A percentile compares a stretch with the other conserved stretches of the same genome.
phyloP scores from a whole-genome alignment of 345 rosid genomes.

The Arabidopsis thaliana region TAIR10.1 NC_003071.7:549501-550000 shows the following conservation, averaged over 20 bases:
- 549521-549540: conserved; percentile 59
- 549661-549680: neutral
- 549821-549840: neutral
- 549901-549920: conserved; percentile 36
- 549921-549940: conserved; percentile 6
- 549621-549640: conserved; percentile 1
- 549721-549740: too few relatives aligned
- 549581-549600: conserved; percentile 46
- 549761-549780: neutral
- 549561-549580: conserved; percentile 60
- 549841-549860: conserved; percentile 1
- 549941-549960: neutral
- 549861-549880: conserved; percentile 20
- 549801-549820: conserved; percentile 16
- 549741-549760: neutral
- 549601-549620: conserved; percentile 18
- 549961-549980: conserved; percentile 21
- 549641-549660: neutral
- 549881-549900: conserved; percentile 39
- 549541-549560: conserved; percentile 16
- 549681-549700: neutral
- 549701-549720: neutral
- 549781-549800: neutral
- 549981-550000: conserved; percentile 29
- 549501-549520: conserved; percentile 47